phyloP scores from a whole-genome alignment of 2,329 filamentous ascomycete genomes.

The Seiridium cupressi region DNA sequence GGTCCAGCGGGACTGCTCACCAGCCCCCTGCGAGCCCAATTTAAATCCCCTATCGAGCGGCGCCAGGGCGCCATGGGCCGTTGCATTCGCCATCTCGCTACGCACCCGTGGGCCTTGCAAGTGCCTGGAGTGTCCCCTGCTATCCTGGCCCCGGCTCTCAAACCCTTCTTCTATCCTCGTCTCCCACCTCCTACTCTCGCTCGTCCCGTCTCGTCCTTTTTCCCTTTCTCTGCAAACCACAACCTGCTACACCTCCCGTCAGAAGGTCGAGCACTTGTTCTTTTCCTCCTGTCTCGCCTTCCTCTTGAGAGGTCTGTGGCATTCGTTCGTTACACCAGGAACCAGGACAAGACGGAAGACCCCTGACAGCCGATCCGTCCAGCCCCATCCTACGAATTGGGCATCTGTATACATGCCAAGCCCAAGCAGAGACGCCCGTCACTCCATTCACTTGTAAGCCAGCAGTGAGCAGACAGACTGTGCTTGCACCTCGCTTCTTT shows the following conservation, averaged over 20 bases:
- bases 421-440: not conserved
- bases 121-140: not conserved
- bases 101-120: not conserved
- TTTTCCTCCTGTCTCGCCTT: conserved; percentile 4
- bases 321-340: conserved; percentile 7
- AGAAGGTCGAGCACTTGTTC: not conserved
- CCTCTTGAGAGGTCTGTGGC: conserved; percentile 3
- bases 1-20: not conserved
- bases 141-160: not conserved
- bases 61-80: conserved; percentile 5
- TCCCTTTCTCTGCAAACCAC: not conserved
- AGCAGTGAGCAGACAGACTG: not conserved
- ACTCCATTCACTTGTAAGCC: not conserved
- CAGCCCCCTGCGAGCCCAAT: conserved; percentile 7
- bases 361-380: not conserved
- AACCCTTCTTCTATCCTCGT: conserved; percentile 7
- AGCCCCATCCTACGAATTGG: not conserved
- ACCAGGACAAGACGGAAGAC: conserved; percentile 4
- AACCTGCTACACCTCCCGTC: conserved; percentile 6
- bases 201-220: conserved; percentile 1
- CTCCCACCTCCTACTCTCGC: conserved; percentile 8
- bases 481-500: not conserved
- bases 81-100: conserved; percentile 10
- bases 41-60: conserved; percentile 7
- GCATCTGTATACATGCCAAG: not conserved